Evolutionary conservation across 371 early-diverging fungal genomes (phyloP), one percentile per base, ranked within the genome.

Genomic region (Astathelohania contejeani): DNA sequence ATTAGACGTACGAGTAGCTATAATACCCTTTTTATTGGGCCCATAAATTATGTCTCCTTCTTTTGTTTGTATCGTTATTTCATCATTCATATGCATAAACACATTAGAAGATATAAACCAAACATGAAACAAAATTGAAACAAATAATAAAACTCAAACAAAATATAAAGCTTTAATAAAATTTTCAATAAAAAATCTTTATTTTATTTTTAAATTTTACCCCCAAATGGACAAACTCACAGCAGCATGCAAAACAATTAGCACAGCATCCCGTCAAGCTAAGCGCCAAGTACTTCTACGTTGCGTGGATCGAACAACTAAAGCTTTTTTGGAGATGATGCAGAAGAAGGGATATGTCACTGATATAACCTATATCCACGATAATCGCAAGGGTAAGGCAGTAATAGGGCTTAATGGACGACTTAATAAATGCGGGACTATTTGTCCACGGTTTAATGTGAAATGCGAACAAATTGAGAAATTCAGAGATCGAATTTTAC

Each of bases 371-470:
- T 84, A 84, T 70, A 82, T 96, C 65, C 90, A 95, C 76, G 93
- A 95, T 77, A 91, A 92, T 76, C 86, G 91, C 67, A 83, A 87
- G 64, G 93, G 91, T 73, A 96, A 95, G 85, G 88, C 91, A 56
- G 87, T 95, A 52, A 81, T 98, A 68, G 89, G 92, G 76, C 83
- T 98, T 51, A 88, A 84, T 67, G 96, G 99, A 65, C 86, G 99
- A 66, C 77, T 98, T 62, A 96, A 92, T 87, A 98, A 94, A 84
- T 90, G 91, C 76, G 95, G 95, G 78, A 92, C 91, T 67, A 95
- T 96, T 78, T 91, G 90, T 54, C 96, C 99, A 66, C 86, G 93
- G 68, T 96, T 91, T 85, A 86, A 87, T 80, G 82, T 94, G 78
- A 83, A 85, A 80, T 77, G 87, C 62, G 70, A 77, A 68, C 87